Evolutionary conservation across 164 flowering plant genomes (phyloP).

Genomic region (Dillenia turbinata): DNA sequence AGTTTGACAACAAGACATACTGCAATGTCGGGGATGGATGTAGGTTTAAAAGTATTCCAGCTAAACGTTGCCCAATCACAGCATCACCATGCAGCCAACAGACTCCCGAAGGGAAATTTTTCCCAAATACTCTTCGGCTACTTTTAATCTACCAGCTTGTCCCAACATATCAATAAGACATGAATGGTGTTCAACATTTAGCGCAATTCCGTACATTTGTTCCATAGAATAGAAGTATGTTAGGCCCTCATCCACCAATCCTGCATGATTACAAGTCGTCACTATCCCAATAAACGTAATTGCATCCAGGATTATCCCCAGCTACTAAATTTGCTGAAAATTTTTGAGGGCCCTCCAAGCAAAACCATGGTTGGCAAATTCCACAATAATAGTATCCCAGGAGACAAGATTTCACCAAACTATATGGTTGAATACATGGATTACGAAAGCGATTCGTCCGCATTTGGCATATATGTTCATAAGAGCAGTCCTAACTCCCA

Average conservation of each 20-base stretch:
- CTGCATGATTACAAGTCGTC: slow-evolving; percentile 70
- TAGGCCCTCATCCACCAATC: slow-evolving; percentile 54
- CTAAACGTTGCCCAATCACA: slow-evolving; percentile 44
- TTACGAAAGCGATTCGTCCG: slow-evolving; percentile 48
- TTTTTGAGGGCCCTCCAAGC: slow-evolving; percentile 37
- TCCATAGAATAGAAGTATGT: slow-evolving; percentile 46
- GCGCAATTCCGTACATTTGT: slow-evolving; percentile 34
- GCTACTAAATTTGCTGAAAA: slow-evolving; percentile 49
- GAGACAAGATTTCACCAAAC: slow-evolving; percentile 41
- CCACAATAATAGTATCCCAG: slow-evolving; percentile 73
- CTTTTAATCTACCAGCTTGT: slow-evolving; percentile 55
- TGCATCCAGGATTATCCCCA: slow-evolving; percentile 47
- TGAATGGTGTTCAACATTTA: slow-evolving; percentile 56
- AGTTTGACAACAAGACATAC: slow-evolving; percentile 59
- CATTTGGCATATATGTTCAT: slow-evolving; percentile 83
- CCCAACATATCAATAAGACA: slow-evolving; percentile 75
- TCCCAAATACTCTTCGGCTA: slow-evolving; percentile 47
- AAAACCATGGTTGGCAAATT: slow-evolving; percentile 58
- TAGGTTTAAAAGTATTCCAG: slow-evolving; percentile 33
- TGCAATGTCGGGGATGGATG: slow-evolving; percentile 53
- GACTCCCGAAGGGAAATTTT: slow-evolving; percentile 29
- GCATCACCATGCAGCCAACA: slow-evolving; percentile 52
- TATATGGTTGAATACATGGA: slow-evolving; percentile 35
- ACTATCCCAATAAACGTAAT: slow-evolving; percentile 58
- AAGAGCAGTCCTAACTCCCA: slow-evolving; percentile 62